Base-by-base conservation (phyloP, 345 rosid genomes). In the Mercurialis annua region DNA sequence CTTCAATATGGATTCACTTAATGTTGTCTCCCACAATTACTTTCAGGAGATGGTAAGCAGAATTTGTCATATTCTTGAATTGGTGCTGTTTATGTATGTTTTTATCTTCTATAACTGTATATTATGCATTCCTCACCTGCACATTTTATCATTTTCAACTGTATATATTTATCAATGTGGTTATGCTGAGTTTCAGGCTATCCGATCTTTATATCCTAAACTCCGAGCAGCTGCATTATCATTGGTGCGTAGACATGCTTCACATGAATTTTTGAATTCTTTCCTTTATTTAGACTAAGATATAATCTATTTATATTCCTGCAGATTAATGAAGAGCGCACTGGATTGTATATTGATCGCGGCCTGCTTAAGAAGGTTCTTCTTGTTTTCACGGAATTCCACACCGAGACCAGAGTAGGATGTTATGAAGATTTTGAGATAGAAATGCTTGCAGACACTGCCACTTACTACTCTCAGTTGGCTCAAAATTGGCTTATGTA, bases 291-390 rank as follows among this genome's bases (percentile, higher is more conserved):
- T 2, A 59, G 20, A 20, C 44, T n/a, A 21, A 59, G 2, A 59
- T 59, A 30, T 59, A 6, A 67, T 34, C 0, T 48, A 44, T 31
- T 49, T 15, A 53, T 53, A 43, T 23, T 49, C 27, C 29, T 21
- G 68, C 75, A 76, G 79, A 66, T 70, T 55, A 66, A 66, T 38
- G 61, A 71, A 43, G 75, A 76, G 40, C 79, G 69, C 20, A 67
- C 38, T 10, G 75, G 79, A 66, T 59, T 47, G 57, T 55, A 66
- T 60, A 61, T 71, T 27, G 78, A 75, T 59, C 23, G 40, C 0
- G 44, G 48, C 54, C 31, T 66, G 15, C 56, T 70, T 40, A 76
- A 76, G 71, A 70, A 61, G 14, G 62, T 55, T 29, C 8, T 76
- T 30, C 50, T 53, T 61, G 21, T 44, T 16, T 65, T 76, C 56